Evolutionary conservation across 2,329 filamentous ascomycete species (phyloP), one percentile per base, ranked within the genome.

Genomic region (Fusarium brevicatenulatum): DNA sequence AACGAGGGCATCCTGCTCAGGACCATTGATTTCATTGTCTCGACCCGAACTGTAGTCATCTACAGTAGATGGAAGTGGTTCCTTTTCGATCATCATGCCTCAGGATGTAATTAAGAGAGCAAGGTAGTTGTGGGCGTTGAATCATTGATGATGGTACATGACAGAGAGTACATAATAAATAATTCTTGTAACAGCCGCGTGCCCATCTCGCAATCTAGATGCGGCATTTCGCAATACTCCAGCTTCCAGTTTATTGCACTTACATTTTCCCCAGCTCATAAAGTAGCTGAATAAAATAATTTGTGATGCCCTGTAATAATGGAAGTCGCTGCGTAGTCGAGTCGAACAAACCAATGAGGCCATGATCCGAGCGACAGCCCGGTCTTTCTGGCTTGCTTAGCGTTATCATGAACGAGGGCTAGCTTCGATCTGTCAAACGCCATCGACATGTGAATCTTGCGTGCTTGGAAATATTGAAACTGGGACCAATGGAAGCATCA

Each of bases 331-430:
- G 19, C 11, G 10, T 25, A 28, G 19, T n/a, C 23, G 42, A 50
- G 30, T 9, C 15, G n/a, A 36, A n/a, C 19, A 8, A 11, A 43
- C 58, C 58, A 61, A 61, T 55, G 39, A 55, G 19, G 8, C 12
- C 39, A 44, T 61, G 44, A 55, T 44, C 58, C 58, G 58, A 61
- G 58, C 58, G 58, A 55, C 15, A 55, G 9, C 49, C 47, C 57
- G 36, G 47, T 54, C 30, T 9, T 21, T 23, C 10, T 40, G 43
- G 19, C 18, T 57, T 16, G 15, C 32, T 28, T 36, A 25, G 57
- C 28, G 47, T 54, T 34, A 43, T 25, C n/a, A 16, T 23, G 19
- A 15, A 16, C 9, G 19, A 34, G 28, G 36, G 47, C 5, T 60
- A 60, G 47, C 47, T 28, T 9, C 21, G 37, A 60, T 43, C 7